Evolutionary conservation across 495 filamentous ascomycete species (phyloP).

Genomic region (Talaromyces proteolyticus): DNA sequence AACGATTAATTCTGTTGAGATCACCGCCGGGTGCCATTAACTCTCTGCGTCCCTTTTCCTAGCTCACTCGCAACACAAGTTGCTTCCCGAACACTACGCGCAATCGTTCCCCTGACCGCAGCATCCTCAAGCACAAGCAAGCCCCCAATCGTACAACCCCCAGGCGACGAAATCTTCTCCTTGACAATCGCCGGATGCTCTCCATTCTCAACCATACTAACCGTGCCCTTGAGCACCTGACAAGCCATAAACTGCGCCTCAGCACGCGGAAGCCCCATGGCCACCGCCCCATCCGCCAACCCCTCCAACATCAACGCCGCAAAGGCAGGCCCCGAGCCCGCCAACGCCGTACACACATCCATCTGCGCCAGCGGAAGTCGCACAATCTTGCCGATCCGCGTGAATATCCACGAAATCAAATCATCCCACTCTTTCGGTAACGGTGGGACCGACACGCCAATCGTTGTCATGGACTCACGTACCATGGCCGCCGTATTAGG

Average conservation of each 20-base stretch:
- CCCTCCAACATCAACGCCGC: slow-evolving; percentile 38
- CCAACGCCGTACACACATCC: slow-evolving; percentile 32
- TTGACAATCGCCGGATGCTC: slow-evolving; percentile 29
- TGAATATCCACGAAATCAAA: slow-evolving; percentile 57
- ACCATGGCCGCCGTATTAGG: slow-evolving; percentile 69
- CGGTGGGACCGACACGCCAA: slow-evolving; percentile 54
- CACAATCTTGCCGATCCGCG: slow-evolving; percentile 26
- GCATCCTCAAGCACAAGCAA: slow-evolving; percentile 38
- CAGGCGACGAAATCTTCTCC: slow-evolving; percentile 35
- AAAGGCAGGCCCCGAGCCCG: slow-evolving; percentile 35
- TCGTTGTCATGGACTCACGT: slow-evolving; percentile 76
- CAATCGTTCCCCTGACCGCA: slow-evolving; percentile 32
- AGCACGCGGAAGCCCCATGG: slow-evolving; percentile 33
- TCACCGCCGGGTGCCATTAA: slow-evolving; percentile 34
- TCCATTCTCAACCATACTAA: slow-evolving; percentile 30
- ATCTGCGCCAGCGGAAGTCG: slow-evolving; percentile 26
- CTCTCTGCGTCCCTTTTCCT: slow-evolving; percentile 22
- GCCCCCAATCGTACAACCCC: slow-evolving; percentile 40
- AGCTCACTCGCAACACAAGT: slow-evolving; percentile 34
- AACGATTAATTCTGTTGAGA: too few species aligned
- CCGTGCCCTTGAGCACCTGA: slow-evolving; percentile 35
- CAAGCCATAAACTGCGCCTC: slow-evolving; percentile 31
- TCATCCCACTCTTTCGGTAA: slow-evolving; percentile 33
- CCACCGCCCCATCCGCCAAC: slow-evolving; percentile 37
- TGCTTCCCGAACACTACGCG: slow-evolving; percentile 32